phyloP scores from a whole-genome alignment of 148 eudicot species.

The Polygonum maritimum region DNA sequence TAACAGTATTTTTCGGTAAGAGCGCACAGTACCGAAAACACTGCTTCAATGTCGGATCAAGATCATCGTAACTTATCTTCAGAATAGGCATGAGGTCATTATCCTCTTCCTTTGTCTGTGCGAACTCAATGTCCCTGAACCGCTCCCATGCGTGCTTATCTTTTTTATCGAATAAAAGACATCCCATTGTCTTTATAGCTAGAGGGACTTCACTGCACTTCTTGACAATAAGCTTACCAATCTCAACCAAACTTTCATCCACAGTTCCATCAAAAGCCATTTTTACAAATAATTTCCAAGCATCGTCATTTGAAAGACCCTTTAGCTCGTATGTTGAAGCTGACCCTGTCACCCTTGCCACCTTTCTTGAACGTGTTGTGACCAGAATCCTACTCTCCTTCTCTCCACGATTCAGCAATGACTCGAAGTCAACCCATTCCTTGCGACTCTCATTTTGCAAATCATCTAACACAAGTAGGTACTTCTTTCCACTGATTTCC shows the following conservation, averaged over 20 bases:
- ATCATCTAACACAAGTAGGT: conserved; percentile 29
- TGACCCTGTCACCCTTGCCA: conserved; percentile 16
- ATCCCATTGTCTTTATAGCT: conserved; percentile 15
- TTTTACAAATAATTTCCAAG: conserved; percentile 21
- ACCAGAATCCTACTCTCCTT: conserved; percentile 27
- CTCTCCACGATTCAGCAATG: conserved; percentile 11
- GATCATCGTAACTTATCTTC: conserved; percentile 17
- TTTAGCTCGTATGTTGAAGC: conserved; percentile 5
- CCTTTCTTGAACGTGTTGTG: conserved; percentile 25
- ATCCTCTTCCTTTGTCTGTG: not conserved
- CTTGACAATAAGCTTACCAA: conserved; percentile 25
- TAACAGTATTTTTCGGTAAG: conserved; percentile 15
- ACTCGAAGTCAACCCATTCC: conserved; percentile 14
- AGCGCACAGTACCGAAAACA: conserved; percentile 26
- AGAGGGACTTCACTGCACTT: conserved; percentile 33
- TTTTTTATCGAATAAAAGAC: not conserved
- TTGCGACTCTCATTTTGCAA: conserved; percentile 18
- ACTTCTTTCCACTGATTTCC: conserved; percentile 10
- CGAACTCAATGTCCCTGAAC: not conserved
- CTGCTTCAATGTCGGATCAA: conserved; percentile 13
- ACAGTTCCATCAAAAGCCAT: conserved; percentile 15
- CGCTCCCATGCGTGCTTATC: not conserved
- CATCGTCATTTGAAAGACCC: conserved; percentile 18
- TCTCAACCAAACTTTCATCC: not conserved
- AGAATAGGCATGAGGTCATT: conserved; percentile 13